Base-by-base conservation (phyloP, 345 rosid species). In the Lepidium sativum region DNA sequence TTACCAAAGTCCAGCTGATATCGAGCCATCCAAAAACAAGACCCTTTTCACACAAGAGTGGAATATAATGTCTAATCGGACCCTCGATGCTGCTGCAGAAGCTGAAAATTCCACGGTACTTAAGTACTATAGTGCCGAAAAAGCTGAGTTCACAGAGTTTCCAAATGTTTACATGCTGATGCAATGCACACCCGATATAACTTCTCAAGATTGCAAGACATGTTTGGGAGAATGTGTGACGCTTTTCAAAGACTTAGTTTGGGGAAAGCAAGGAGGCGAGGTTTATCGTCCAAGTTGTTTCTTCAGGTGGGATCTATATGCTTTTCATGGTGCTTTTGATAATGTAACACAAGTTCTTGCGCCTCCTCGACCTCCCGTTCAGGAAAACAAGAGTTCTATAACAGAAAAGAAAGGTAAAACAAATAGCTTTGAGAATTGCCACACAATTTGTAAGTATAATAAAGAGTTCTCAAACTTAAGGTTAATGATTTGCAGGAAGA, bases 121-220 rank as follows among this genome's bases (percentile, higher is more conserved):
- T 5, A 77, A 77, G 44, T 63, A 63, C 25, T 80, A 43, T 60
- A 77, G 75, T 4, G 63, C 72, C 7, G 78, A 37, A 2, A 52
- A 68, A 37, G 63, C 70, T 0, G 53, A 21, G 7, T 6, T 60
- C 6, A 34, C 54, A 1, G 14, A 18, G n/a, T 41, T 2, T n/a
- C 20, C 35, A 0, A 79, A 33, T 1, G 68, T 75, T 9, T 76
- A 70, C 55, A 71, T 73, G 2, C 11, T 82, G 15, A 65, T 66
- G 74, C 81, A 77, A 38, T 82, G 89, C 57, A 69, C 76, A 17
- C 80, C 86, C 1, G 89, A 84, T 42, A 3, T 82, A 16, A 66
- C 79, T 0, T 42, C 31, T 31, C 43, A 23, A 10, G 67, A 68
- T 34, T 82, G 83, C 9, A 41, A 10, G 4, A 0, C 0, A 27